These are phyloP conservation scores for Aspergillus haitiensis DNA, from an alignment of 495 filamentous ascomycete genomes.

Conservation along the genomic window DNA sequence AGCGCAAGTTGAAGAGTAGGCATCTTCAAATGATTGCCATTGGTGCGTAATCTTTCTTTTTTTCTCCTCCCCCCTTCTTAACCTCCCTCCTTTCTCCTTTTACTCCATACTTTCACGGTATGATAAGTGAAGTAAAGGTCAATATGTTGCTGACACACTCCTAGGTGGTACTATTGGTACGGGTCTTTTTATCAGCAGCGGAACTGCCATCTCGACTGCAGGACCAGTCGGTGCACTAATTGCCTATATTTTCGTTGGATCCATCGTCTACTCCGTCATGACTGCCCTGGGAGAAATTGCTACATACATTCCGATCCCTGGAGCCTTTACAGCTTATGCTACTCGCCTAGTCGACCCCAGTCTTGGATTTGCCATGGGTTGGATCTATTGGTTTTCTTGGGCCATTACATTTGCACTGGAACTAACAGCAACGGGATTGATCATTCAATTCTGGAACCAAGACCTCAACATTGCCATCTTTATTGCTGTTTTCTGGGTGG, in stretches of 20 bases:
- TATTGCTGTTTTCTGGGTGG: slow-evolving; percentile 72
- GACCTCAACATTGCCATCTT: slow-evolving; percentile 64
- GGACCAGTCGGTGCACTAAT: slow-evolving; percentile 71
- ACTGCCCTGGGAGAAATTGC: slow-evolving; percentile 67
- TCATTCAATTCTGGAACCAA: slow-evolving; percentile 73
- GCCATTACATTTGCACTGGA: slow-evolving; percentile 73
- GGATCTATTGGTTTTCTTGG: slow-evolving; percentile 70
- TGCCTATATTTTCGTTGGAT: slow-evolving; percentile 63
- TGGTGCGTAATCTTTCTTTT: slow-evolving; percentile 46
- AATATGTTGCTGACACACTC: slow-evolving; percentile 42
- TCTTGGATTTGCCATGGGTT: slow-evolving; percentile 77
- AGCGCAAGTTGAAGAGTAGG: slow-evolving; percentile 66
- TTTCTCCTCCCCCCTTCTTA: no score
- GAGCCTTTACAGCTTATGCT: slow-evolving; percentile 73
- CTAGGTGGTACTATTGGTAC: slow-evolving; percentile 77
- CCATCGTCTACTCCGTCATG: slow-evolving; percentile 62
- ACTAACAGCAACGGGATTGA: slow-evolving; percentile 68
- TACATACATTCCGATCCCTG: slow-evolving; percentile 74
- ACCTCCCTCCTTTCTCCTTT: no score
- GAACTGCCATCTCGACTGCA: slow-evolving; percentile 61
- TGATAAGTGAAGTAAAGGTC: no score
- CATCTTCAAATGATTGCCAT: slow-evolving; percentile 77
- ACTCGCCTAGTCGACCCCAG: slow-evolving; percentile 70
- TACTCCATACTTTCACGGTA: no score
- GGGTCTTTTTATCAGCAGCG: slow-evolving; percentile 76